phyloP scores from a whole-genome alignment of 805 yeast species.

The Cyberlindnera nakhonratchasimensis region DNA sequence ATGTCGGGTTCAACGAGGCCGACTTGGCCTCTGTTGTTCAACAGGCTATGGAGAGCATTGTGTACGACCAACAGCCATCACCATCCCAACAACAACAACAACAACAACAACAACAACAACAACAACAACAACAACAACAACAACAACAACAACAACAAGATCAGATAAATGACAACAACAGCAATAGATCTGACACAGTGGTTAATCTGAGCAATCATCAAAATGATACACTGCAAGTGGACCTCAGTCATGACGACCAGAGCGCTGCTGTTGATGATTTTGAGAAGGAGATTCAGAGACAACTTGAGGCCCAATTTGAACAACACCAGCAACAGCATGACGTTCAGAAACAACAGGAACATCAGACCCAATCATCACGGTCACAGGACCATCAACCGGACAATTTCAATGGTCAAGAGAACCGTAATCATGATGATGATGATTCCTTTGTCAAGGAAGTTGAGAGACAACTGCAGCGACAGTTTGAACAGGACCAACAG shows the following conservation, averaged over 20 bases:
- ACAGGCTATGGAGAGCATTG: conserved; percentile 34
- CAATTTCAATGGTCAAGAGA: neutral
- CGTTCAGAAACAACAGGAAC: conserved; percentile 3
- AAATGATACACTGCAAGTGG: neutral
- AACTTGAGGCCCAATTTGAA: conserved; percentile 22
- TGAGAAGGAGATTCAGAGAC: conserved; percentile 26
- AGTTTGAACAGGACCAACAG: conserved; percentile 13
- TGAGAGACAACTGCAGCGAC: conserved; percentile 26
- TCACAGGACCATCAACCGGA: too few species aligned
- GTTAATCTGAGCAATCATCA: neutral
- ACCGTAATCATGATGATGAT: conserved; percentile 16
- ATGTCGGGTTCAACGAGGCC: conserved; percentile 24
- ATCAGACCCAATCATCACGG: neutral
- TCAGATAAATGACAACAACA: neutral
- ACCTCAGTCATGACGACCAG: neutral
- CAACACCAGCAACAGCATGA: conserved; percentile 6
- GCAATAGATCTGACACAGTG: neutral
- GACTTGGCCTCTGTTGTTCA: conserved; percentile 39
- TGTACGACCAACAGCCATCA: conserved; percentile 8
- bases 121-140: neutral
- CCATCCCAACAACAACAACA: conserved; percentile 1
- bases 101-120: conserved; percentile 1
- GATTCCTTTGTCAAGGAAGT: conserved; percentile 29
- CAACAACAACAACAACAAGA: conserved; percentile 2
- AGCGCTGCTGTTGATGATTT: conserved; percentile 19